Percentiles rank a stretch among this genome's conserved stretches.
Evolutionary conservation across 768 basidiomycete species (phyloP).

Genomic region (Leccinum pellstonianum): DNA sequence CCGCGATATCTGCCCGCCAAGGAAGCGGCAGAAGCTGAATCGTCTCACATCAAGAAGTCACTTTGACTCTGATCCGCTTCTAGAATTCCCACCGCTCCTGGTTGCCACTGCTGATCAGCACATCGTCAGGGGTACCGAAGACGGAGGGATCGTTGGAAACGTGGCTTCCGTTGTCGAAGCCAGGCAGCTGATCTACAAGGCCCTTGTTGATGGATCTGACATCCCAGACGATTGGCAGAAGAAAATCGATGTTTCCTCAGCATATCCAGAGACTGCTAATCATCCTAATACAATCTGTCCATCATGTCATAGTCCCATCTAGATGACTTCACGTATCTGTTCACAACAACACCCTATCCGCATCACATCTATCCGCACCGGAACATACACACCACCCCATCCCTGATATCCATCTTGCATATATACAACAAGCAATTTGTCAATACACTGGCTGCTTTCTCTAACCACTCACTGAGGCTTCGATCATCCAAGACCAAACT

Average conservation of each 20-base stretch:
- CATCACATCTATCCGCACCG: not conserved
- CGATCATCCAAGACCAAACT: not conserved
- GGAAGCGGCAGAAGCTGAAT: constrained; percentile 17
- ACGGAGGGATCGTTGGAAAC: constrained; percentile 53
- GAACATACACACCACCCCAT: not conserved
- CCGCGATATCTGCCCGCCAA: not conserved
- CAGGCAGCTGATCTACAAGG: constrained; percentile 44
- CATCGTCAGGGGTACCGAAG: constrained; percentile 45
- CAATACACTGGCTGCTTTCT: not conserved
- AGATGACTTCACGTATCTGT: constrained; percentile 7
- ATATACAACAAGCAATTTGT: not conserved
- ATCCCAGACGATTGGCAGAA: constrained; percentile 45
- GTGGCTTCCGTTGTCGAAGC: constrained; percentile 45
- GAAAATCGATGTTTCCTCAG: constrained; percentile 21
- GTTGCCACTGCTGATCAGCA: constrained; percentile 50
- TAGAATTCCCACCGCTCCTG: constrained; percentile 37
- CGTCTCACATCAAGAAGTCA: not conserved
- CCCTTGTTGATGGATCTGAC: constrained; percentile 26
- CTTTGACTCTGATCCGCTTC: constrained; percentile 4
- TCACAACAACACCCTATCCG: not conserved
- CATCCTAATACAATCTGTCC: constrained; percentile 42
- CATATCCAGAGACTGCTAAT: constrained; percentile 19
- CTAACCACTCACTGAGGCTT: not conserved
- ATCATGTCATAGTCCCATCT: constrained; percentile 44
- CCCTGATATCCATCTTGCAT: not conserved